A percentile compares a stretch with the other conserved stretches of the same genome.
These are phyloP conservation scores for Arthroderma uncinatum DNA, from an alignment of 2,329 filamentous ascomycete species.

Conservation along the genomic window DNA sequence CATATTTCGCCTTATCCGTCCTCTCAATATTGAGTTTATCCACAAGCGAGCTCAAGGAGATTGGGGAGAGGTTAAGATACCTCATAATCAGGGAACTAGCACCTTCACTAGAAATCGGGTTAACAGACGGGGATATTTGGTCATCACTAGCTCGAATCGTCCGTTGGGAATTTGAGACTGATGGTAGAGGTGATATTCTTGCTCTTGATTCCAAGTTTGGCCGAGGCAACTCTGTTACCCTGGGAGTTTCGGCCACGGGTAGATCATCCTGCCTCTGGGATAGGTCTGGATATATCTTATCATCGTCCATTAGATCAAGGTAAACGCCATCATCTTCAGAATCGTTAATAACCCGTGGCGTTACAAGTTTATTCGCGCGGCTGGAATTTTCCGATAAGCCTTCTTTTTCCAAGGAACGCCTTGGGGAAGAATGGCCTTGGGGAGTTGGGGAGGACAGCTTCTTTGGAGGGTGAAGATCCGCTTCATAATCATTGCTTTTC, in stretches of 20 bases:
- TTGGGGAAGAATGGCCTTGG: no score
- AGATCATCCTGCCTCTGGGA: slow-evolving; percentile 2
- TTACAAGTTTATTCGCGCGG: neutral
- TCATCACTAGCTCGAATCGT: no score
- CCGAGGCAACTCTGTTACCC: no score
- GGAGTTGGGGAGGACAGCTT: slow-evolving; percentile 14
- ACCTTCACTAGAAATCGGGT: neutral
- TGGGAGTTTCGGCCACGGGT: neutral
- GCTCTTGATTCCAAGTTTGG: neutral
- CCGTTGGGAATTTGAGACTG: neutral
- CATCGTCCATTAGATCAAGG: slow-evolving; percentile 3
- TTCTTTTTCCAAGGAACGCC: slow-evolving; percentile 9
- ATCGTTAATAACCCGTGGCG: slow-evolving; percentile 22
- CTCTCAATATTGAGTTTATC: slow-evolving; percentile 23
- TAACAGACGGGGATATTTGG: neutral
- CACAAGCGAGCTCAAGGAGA: slow-evolving; percentile 21
- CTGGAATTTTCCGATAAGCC: slow-evolving; percentile 9
- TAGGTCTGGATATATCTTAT: slow-evolving; percentile 9
- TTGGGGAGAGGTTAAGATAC: slow-evolving; percentile 24
- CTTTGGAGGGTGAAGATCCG: slow-evolving; percentile 27
- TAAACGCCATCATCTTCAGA: slow-evolving; percentile 26
- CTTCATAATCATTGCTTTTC: slow-evolving; percentile 39
- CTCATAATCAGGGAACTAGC: slow-evolving; percentile 19
- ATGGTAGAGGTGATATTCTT: neutral
- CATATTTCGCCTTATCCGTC: slow-evolving; percentile 27